A percentile compares a stretch with the other conserved stretches of the same genome.
phyloP scores from a whole-genome alignment of 2,329 filamentous ascomycete species.

The Penicillium sp. region DNA sequence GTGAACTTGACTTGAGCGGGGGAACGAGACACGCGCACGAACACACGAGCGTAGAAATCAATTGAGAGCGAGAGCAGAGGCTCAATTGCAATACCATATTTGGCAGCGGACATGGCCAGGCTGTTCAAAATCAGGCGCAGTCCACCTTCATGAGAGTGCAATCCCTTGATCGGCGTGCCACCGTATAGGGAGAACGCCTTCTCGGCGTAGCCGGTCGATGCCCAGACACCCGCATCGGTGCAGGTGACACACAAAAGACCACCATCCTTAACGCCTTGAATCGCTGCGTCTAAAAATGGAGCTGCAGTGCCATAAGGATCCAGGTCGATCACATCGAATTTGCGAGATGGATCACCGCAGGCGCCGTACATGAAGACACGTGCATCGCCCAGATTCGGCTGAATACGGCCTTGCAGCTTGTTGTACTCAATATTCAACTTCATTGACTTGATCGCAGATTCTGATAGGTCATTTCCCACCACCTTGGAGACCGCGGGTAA shows the following conservation, averaged over 20 bases:
- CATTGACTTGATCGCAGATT: constrained; percentile 77
- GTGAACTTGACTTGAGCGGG: constrained; percentile 87
- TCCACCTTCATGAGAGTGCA: constrained; percentile 85
- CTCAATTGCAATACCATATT: constrained; percentile 86
- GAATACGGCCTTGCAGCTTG: constrained; percentile 69
- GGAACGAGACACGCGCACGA: constrained; percentile 78
- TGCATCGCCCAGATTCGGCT: constrained; percentile 77
- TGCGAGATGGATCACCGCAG: constrained; percentile 50
- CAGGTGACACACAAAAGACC: constrained; percentile 94
- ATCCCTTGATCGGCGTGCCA: constrained; percentile 81
- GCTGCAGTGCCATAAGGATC: constrained; percentile 95
- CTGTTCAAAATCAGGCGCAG: constrained; percentile 83
- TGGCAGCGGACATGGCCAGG: constrained; percentile 76
- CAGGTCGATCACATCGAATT: constrained; percentile 92
- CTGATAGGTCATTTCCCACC: constrained; percentile 87
- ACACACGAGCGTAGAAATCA: constrained; percentile 91
- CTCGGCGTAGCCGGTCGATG: constrained; percentile 89
- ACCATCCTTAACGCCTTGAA: constrained; percentile 85
- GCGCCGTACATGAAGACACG: constrained; percentile 85
- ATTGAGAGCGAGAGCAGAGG: constrained; percentile 91
- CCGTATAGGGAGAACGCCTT: constrained; percentile 95
- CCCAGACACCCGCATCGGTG: constrained; percentile 94
- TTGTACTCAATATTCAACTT: constrained; percentile 85
- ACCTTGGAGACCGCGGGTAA: constrained; percentile 80
- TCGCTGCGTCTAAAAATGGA: constrained; percentile 86